Evolutionary conservation across 2,329 filamentous ascomycete genomes (phyloP), one percentile per base, ranked within the genome.

Genomic region (Lecanicillium sp.): DNA sequence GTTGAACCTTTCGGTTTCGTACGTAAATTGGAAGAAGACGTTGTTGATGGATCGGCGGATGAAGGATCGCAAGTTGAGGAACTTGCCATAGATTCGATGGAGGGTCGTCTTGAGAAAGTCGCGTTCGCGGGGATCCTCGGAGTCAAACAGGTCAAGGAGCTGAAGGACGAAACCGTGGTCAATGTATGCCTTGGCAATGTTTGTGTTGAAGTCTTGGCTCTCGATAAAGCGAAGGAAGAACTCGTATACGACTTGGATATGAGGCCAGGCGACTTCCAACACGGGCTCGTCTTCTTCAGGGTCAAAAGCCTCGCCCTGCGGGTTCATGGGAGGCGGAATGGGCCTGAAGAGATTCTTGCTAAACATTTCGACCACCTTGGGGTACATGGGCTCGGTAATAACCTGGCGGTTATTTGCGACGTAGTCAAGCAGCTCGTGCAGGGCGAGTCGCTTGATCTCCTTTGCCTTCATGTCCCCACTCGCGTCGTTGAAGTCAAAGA

Each of bases 391-490:
- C 61, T 98, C 92, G 3, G 89, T 96, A 55, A 98, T 98, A 57
- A 98, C 92, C 55, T 95, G 90, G 52, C 92, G 79, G 61, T 98
- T 98, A 65, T 97, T 97, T 53, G 92, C 90, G 42, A 98, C 92
- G 58, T 98, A 98, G 62, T 98, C 92, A 47, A 98, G 76, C 45
- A 98, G 72, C 61, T 98, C 92, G 59, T 98, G 92, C 32, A 98
- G 74, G 30, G 92, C 92, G 50, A 98, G 70, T 55, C 92, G 79
- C 72, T 98, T 98, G 73, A 98, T 97, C 66, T 98, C 92, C 69
- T 98, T 98, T 34, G 90, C 95, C 64, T 98, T 98, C 89, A 98
- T 97, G 59, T 98, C 92, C 50, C 84, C 89, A 49, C 87, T 94
- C 35, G 90, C 87, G 63, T 98, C 92, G 60, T 97, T 98, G 69